Evolutionary conservation across 495 filamentous ascomycete genomes (phyloP).

Genomic region (Talaromyces borbonicus): DNA sequence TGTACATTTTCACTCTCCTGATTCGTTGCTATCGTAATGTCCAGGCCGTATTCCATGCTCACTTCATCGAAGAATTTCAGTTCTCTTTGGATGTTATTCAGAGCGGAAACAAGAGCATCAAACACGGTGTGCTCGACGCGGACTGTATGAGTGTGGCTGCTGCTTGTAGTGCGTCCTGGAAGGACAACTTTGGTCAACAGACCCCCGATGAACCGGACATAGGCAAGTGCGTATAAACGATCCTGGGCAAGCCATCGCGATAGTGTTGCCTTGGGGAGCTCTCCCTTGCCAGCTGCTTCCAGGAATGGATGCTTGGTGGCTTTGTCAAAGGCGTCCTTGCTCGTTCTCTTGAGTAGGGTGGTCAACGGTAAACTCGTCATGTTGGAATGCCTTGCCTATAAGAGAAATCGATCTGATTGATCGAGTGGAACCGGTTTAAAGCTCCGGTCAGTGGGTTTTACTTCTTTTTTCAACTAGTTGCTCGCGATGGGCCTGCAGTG

Average conservation of each 20-base stretch:
- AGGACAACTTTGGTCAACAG: constrained; percentile 54
- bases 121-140: constrained; percentile 38
- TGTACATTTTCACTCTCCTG: constrained; percentile 10
- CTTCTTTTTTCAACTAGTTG: too few relatives aligned
- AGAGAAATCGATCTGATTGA: too few relatives aligned
- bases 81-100: constrained; percentile 58
- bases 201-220: constrained; percentile 58
- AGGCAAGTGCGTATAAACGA: constrained; percentile 63
- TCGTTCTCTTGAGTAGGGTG: constrained; percentile 36
- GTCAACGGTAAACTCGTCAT: constrained; percentile 32
- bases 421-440: too few relatives aligned
- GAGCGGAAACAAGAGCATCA: constrained; percentile 50
- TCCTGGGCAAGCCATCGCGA: constrained; percentile 69
- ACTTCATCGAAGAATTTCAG: constrained; percentile 59
- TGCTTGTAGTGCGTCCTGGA: constrained; percentile 28
- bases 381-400: too few relatives aligned
- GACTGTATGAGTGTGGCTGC: constrained; percentile 10
- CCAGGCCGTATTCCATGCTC: constrained; percentile 49
- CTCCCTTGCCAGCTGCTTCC: constrained; percentile 52
- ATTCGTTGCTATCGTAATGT: constrained; percentile 34
- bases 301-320: constrained; percentile 65
- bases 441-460: too few relatives aligned
- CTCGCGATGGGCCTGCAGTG: too few relatives aligned
- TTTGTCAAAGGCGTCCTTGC: constrained; percentile 29
- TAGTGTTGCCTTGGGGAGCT: constrained; percentile 43